Base-by-base conservation (phyloP, 768 basidiomycete genomes). In the Agaricus subrufescens region DNA sequence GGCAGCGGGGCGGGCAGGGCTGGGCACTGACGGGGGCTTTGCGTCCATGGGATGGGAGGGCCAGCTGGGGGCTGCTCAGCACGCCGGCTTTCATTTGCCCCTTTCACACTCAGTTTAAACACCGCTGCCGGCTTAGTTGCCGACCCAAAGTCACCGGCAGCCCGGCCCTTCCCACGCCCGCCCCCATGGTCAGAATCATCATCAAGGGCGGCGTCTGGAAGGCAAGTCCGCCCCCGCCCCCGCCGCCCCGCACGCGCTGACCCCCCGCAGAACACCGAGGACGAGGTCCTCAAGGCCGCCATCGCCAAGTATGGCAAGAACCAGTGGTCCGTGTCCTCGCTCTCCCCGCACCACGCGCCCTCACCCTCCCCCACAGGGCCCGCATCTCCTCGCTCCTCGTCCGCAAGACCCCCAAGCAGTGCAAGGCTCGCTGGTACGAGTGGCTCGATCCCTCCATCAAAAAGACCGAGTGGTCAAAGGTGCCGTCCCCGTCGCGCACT, bases 401-500 rank as follows among this genome's bases (percentile, higher is more conserved):
- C 37, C 86, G 97, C 61, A 99, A 99, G 73, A 99, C 97, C 1
- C 95, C 97, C 10, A 99, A 99, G 69, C 97, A 99, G 75, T 99
- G 97, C 78, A 99, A 99, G 72, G 93, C 93, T 1, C 89, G 94
- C 40, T 98, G 96, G 96, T 98, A 96, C 67, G 96, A 98, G 74
- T 98, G 97, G 97, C 76, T 98, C 48, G 97, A 99, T 73, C 97
- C 97, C 5, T 95, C 94, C 50, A 99, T 98, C 73, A 98, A 98
- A 73, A 99, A 99, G 78, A 98, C 96, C 15, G 97, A 98, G 71
- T 99, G 97, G 97, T 97, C 95, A 46, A 98, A 98, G 76, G 94
- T 87, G 80, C 70, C 43, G 11, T 42, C 14, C 27, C 9, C 27
- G 7, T 23, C 31, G 10, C 52, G 42, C 9, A 31, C 34, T n/a